Conservation (phyloP, 1,284 basidiomycete genomes). For the Serendipita sp. region DNA sequence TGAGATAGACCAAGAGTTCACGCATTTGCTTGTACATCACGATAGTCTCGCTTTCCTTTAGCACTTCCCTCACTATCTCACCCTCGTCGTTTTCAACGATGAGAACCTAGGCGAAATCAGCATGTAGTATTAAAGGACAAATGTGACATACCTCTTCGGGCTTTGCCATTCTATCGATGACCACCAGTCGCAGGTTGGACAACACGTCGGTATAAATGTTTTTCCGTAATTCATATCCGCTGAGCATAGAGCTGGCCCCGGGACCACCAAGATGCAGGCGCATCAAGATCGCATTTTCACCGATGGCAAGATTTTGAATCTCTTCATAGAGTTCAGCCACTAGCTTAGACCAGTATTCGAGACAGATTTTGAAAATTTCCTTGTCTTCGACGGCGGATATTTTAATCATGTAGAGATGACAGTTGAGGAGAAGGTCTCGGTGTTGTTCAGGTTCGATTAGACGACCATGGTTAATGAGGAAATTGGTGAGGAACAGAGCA, state of each 20-base stretch:
- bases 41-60: slow-evolving; percentile 99
- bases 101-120: slow-evolving; percentile 47
- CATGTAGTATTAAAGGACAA: not conserved
- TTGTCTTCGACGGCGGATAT: slow-evolving; percentile 96
- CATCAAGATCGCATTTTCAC: slow-evolving; percentile 88
- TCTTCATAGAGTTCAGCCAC: slow-evolving; percentile 98
- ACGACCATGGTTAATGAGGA: slow-evolving; percentile 82
- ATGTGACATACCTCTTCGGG: slow-evolving; percentile 75
- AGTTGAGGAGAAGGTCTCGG: slow-evolving; percentile 88
- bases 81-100: slow-evolving; percentile 99
- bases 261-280: slow-evolving; percentile 73
- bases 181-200: slow-evolving; percentile 87
- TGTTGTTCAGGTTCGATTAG: slow-evolving; percentile 77
- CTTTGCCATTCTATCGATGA: slow-evolving; percentile 99
- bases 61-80: slow-evolving; percentile 97
- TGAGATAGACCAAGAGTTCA: slow-evolving; percentile 91
- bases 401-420: slow-evolving; percentile 98
- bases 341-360: slow-evolving; percentile 99
- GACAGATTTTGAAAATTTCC: slow-evolving; percentile 98
- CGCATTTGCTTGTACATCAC: slow-evolving; percentile 99
- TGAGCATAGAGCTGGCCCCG: slow-evolving; percentile 49
- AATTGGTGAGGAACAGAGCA: slow-evolving; percentile 93
- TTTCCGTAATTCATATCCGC: slow-evolving; percentile 73
- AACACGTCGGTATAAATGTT: slow-evolving; percentile 91
- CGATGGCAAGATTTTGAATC: slow-evolving; percentile 82